Percentiles rank a stretch among this genome's conserved stretches.
Evolutionary conservation across 2,329 filamentous ascomycete genomes (phyloP).

Genomic region (Curvularia spicifera): DNA sequence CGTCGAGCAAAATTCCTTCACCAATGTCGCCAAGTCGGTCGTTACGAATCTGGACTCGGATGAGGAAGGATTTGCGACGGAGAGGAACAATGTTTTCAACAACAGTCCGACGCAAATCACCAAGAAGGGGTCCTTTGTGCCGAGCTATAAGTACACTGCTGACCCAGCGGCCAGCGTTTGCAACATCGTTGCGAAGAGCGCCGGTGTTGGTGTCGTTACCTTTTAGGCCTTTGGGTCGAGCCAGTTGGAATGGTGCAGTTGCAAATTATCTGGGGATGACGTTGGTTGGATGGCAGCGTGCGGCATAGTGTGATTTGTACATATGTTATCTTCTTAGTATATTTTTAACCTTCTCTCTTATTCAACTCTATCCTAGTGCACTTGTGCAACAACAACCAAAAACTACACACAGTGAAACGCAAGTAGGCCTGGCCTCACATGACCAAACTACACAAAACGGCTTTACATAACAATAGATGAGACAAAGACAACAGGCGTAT

Average conservation of each 20-base stretch:
- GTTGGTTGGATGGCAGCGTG: constrained; percentile 1
- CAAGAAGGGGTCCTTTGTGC: constrained; percentile 57
- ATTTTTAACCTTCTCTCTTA: not conserved
- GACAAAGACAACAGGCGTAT: not conserved
- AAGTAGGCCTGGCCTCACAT: not conserved
- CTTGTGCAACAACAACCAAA: not conserved
- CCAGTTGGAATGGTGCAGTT: not conserved
- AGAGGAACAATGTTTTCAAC: constrained; percentile 53
- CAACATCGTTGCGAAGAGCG: constrained; percentile 37
- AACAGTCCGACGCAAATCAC: constrained; percentile 56
- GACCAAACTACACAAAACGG: not conserved
- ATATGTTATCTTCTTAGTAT: constrained; percentile 22
- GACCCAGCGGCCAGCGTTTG: constrained; percentile 37
- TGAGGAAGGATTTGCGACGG: constrained; percentile 56
- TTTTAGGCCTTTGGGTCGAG: constrained; percentile 24
- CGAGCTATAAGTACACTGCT: constrained; percentile 61
- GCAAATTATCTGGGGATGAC: not conserved
- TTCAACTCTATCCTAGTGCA: not conserved
- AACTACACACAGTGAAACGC: not conserved
- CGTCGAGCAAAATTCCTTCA: constrained; percentile 59
- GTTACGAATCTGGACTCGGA: constrained; percentile 64
- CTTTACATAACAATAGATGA: not conserved
- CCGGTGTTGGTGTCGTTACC: constrained; percentile 42
- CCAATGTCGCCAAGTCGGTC: constrained; percentile 64
- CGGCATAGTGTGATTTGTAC: constrained; percentile 21